Evolutionary conservation across 768 basidiomycete genomes (phyloP).

Genomic region (Lactifluus pinguis): DNA sequence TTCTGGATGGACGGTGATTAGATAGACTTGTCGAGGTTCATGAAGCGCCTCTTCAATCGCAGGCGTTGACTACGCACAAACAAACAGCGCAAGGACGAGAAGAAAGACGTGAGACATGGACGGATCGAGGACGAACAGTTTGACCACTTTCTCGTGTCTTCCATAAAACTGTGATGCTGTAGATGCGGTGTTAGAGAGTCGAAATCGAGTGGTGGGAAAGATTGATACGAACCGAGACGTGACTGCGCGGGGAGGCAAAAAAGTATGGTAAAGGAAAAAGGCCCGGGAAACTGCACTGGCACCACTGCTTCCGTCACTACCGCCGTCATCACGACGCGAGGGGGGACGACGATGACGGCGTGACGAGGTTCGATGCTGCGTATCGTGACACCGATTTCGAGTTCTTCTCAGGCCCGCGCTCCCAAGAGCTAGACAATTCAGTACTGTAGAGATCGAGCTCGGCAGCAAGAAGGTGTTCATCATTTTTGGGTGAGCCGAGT

Average conservation of each 20-base stretch:
- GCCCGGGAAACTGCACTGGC: background rate
- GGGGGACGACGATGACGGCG: background rate
- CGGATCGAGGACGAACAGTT: constrained; percentile 64
- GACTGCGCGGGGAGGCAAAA: no score
- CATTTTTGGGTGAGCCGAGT: no score
- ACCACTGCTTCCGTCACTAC: constrained; percentile 15
- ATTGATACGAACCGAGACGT: constrained; percentile 37
- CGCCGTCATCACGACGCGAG: background rate
- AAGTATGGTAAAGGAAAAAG: no score
- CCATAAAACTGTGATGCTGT: constrained; percentile 90
- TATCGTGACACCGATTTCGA: constrained; percentile 27
- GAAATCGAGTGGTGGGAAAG: background rate
- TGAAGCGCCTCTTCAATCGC: constrained; percentile 97
- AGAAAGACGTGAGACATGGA: background rate
- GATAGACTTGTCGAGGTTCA: constrained; percentile 89
- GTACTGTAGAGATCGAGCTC: constrained; percentile 1
- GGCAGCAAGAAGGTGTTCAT: constrained; percentile 24
- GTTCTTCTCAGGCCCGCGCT: constrained; percentile 33
- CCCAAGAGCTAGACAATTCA: constrained; percentile 22
- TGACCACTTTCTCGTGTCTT: constrained; percentile 94
- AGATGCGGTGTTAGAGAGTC: background rate
- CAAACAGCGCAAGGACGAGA: background rate
- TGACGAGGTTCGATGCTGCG: constrained; percentile 23
- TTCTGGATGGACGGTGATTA: background rate
- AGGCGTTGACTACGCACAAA: constrained; percentile 67